A percentile compares a stretch with the other conserved stretches of the same genome.
Evolutionary conservation across 176 grass and related monocot species (phyloP).

Genomic region (Triticum urartu): DNA sequence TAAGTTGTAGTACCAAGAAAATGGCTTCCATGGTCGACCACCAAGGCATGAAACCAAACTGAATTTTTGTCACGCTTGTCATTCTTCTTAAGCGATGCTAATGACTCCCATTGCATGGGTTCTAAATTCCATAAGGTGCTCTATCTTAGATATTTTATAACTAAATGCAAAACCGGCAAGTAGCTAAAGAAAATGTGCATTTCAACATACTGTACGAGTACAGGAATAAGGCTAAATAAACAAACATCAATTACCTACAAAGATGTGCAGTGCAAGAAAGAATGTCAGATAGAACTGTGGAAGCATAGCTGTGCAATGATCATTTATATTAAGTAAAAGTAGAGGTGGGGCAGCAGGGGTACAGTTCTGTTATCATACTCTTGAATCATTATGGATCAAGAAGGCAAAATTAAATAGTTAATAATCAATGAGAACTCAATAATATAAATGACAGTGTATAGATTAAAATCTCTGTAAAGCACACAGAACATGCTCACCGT

Average conservation of each 20-base stretch:
- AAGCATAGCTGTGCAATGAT: neutral
- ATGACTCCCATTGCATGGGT: neutral
- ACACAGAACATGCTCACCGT: conserved; percentile 57
- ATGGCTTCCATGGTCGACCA: too few relatives aligned
- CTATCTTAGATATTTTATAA: neutral
- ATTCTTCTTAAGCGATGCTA: too few relatives aligned
- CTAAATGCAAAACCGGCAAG: neutral
- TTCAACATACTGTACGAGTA: neutral
- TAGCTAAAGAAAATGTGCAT: conserved; percentile 17
- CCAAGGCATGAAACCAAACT: too few relatives aligned
- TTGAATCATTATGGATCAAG: conserved; percentile 16
- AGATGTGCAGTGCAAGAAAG: neutral
- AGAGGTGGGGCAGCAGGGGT: neutral
- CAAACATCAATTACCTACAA: neutral
- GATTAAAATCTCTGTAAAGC: neutral
- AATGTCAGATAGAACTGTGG: neutral
- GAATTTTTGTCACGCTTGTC: too few relatives aligned
- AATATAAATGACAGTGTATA: neutral
- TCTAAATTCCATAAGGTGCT: conserved; percentile 8
- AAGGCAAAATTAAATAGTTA: neutral
- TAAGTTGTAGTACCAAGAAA: too few relatives aligned
- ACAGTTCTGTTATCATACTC: neutral
- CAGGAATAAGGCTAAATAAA: neutral
- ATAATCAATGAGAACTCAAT: neutral
- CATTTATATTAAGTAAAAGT: conserved; percentile 11